A percentile compares a stretch with the other conserved stretches of the same genome.
These are phyloP conservation scores for Sextonia rubra DNA, from an alignment of 164 flowering plant genomes.

Conservation along the genomic window DNA sequence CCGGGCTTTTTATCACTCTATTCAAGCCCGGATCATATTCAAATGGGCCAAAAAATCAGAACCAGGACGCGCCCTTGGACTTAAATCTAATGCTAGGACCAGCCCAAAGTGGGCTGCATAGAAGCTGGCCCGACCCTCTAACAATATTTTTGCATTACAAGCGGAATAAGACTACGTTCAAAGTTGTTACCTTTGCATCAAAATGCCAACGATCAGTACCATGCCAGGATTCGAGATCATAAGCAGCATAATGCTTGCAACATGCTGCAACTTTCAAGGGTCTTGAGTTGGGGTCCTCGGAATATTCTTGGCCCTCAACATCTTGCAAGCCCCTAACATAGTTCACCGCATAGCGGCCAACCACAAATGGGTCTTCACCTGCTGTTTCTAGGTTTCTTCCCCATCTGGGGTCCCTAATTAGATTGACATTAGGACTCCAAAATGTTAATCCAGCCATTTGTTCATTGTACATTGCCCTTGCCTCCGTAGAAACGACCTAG, in stretches of 20 bases:
- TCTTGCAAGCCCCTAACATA: conserved; percentile 23
- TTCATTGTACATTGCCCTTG: conserved; percentile 78
- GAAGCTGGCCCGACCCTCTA: too few species aligned
- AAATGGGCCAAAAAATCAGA: too few species aligned
- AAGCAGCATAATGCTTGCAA: conserved; percentile 24
- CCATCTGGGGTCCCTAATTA: conserved; percentile 24
- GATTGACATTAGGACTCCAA: conserved; percentile 24
- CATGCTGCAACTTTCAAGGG: conserved; percentile 20
- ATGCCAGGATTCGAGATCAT: conserved; percentile 20
- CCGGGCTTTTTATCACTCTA: too few species aligned
- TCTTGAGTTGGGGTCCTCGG: conserved; percentile 9
- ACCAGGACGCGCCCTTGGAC: too few species aligned
- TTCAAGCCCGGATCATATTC: too few species aligned
- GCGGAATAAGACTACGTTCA: too few species aligned
- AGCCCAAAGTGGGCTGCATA: too few species aligned
- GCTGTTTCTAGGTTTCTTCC: conserved; percentile 19
- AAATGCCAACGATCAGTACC: conserved; percentile 14
- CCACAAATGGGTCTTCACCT: conserved; percentile 18
- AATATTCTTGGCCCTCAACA: conserved; percentile 8
- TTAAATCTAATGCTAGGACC: too few species aligned
- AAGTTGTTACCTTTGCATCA: conserved; percentile 14
- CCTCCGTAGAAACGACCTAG: conserved; percentile 68
- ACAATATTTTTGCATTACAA: too few species aligned
- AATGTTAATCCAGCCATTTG: conserved; percentile 50
- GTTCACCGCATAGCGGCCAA: conserved; percentile 10